Conservation (phyloP, 352 stramenopile genomes). For the Phytophthora macrochlamydospora region DNA sequence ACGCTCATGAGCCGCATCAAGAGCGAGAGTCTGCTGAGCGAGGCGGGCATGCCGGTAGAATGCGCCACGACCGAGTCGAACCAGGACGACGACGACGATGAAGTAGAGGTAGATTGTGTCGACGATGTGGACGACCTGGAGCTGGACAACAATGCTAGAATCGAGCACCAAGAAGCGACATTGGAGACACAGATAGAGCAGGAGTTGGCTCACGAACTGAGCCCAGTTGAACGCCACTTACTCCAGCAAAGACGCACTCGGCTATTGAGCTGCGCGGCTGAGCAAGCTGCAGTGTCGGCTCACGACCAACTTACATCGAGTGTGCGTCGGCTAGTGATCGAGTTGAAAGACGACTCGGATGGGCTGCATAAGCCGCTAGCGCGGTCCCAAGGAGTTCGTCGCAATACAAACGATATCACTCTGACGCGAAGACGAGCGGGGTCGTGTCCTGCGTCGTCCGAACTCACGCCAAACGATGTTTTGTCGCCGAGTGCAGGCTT, state of each 20-base stretch:
- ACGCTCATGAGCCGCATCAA: constrained; percentile 60
- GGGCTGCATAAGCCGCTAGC: constrained; percentile 23
- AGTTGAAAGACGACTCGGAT: constrained; percentile 75
- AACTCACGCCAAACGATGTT: constrained; percentile 9
- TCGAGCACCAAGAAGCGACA: constrained; percentile 14
- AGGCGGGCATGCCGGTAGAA: constrained; percentile 12
- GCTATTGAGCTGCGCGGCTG: constrained; percentile 33
- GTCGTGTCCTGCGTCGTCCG: constrained; percentile 64
- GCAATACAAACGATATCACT: constrained; percentile 10
- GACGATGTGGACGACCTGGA: constrained; percentile 24
- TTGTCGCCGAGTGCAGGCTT: constrained; percentile 16
- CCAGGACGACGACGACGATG: constrained; percentile 36
- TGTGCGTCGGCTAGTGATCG: constrained; percentile 76
- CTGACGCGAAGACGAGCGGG: constrained; percentile 54
- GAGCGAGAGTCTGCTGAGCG: constrained; percentile 40
- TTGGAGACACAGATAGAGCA: not conserved
- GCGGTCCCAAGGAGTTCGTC: constrained; percentile 27
- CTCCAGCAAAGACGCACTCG: constrained; percentile 22
- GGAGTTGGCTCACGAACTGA: constrained; percentile 24
- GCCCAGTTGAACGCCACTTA: constrained; percentile 18
- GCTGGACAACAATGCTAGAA: constrained; percentile 16
- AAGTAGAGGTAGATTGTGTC: constrained; percentile 13
- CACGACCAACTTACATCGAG: constrained; percentile 75
- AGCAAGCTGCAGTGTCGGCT: constrained; percentile 38
- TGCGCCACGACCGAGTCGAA: constrained; percentile 34